phyloP scores from a whole-genome alignment of 2,329 filamentous ascomycete genomes.

The Monilinia fructicola region DNA sequence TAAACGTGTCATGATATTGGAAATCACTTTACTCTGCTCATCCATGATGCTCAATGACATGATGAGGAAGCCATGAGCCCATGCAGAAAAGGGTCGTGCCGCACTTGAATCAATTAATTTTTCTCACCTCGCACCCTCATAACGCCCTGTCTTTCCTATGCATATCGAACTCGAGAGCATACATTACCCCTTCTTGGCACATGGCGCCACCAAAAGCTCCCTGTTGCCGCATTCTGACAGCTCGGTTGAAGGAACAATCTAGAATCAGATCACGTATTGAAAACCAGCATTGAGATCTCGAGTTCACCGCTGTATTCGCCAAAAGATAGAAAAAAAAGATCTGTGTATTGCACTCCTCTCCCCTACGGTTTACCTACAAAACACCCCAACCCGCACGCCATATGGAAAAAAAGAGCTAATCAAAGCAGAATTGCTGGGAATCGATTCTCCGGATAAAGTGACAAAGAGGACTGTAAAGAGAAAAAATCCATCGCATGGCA shows the following conservation, averaged over 20 bases:
- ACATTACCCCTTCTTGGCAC: neutral
- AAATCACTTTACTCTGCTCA: neutral
- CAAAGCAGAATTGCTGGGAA: conserved; percentile 17
- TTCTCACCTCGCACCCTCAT: neutral
- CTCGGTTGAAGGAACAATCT: neutral
- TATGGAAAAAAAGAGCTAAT: conserved; percentile 13
- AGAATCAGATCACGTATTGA: neutral
- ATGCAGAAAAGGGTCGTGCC: neutral
- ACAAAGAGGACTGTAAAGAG: conserved; percentile 18
- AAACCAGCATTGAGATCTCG: neutral
- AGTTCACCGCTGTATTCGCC: conserved; percentile 1
- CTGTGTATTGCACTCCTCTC: conserved; percentile 15
- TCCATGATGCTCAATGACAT: too few species aligned
- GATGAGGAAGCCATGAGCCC: neutral
- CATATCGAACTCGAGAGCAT: conserved; percentile 3
- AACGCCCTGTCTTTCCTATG: conserved; percentile 7
- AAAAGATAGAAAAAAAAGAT: neutral
- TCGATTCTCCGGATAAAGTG: conserved; percentile 19
- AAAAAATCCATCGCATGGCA: conserved; percentile 7
- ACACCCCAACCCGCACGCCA: conserved; percentile 11
- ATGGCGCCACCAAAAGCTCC: neutral
- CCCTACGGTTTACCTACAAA: conserved; percentile 19
- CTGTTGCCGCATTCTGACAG: neutral
- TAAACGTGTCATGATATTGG: neutral
- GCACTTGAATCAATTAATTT: neutral